phyloP scores from a whole-genome alignment of 163 green algal species.

The Chlorella variabilis region DNA sequence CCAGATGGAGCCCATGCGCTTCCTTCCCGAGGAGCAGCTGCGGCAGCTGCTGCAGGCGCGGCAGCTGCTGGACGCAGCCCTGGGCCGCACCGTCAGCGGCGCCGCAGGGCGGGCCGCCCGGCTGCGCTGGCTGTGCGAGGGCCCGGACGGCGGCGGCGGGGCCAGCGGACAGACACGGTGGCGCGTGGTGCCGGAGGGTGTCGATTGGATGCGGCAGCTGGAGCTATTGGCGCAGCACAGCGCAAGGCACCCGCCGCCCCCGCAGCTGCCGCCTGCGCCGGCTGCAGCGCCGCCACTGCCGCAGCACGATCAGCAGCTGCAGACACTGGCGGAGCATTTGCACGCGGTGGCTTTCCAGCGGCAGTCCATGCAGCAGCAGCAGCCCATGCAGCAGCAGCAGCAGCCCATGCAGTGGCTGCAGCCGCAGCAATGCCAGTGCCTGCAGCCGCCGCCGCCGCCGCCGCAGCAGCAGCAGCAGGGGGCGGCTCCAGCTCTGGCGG shows the following conservation, averaged over 20 bases:
- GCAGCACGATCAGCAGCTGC: slow-evolving; percentile 8
- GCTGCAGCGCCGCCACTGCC: background rate
- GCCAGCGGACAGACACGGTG: background rate
- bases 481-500: no score
- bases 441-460: background rate
- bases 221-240: background rate
- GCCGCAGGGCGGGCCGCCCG: background rate
- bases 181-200: background rate
- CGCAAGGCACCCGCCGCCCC: background rate
- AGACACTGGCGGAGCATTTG: background rate
- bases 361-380: background rate
- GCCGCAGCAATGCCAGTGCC: background rate
- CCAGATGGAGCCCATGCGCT: background rate
- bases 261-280: background rate
- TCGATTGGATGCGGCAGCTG: background rate
- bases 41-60: background rate
- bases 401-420: background rate
- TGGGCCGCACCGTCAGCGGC: background rate
- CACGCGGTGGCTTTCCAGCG: no score
- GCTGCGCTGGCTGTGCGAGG: background rate
- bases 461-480: background rate
- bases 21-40: background rate
- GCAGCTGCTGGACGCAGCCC: background rate
- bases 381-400: background rate
- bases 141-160: background rate